Evolutionary conservation across 1,139 yeast genomes (phyloP).

Genomic region (Pneumocystis oryctolagi): DNA sequence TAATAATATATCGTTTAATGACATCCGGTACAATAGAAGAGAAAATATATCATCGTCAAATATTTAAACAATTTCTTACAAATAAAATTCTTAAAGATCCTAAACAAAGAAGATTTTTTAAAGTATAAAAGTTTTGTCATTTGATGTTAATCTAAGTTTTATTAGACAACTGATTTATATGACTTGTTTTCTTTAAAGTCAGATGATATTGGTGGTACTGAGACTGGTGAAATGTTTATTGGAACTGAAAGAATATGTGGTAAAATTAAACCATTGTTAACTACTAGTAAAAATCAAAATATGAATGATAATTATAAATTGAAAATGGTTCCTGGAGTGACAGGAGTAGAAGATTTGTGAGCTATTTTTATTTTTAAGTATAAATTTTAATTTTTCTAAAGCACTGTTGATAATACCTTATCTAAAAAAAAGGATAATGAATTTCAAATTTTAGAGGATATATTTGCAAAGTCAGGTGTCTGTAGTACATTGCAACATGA

Average conservation of each 20-base stretch:
- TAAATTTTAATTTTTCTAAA: slow-evolving; percentile 5
- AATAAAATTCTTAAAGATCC: slow-evolving; percentile 93
- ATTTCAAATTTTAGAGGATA: slow-evolving; percentile 54
- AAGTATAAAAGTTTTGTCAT: slow-evolving; percentile 20
- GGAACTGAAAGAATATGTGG: slow-evolving; percentile 33
- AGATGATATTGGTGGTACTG: slow-evolving; percentile 46
- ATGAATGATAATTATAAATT: slow-evolving; percentile 18
- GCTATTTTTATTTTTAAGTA: slow-evolving; percentile 24
- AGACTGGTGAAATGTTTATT: slow-evolving; percentile 47
- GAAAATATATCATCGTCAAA: slow-evolving; percentile 89
- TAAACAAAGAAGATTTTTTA: slow-evolving; percentile 81
- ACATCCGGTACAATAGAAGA: slow-evolving; percentile 94
- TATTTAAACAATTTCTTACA: slow-evolving; percentile 83
- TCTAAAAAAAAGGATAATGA: slow-evolving; percentile 35
- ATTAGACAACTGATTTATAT: slow-evolving; percentile 59
- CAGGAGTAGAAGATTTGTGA: slow-evolving; percentile 29
- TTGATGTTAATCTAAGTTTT: neutral
- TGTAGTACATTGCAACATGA: slow-evolving; percentile 72
- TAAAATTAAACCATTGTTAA: slow-evolving; percentile 17
- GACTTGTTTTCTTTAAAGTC: slow-evolving; percentile 79
- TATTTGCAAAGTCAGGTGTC: slow-evolving; percentile 58
- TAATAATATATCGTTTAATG: slow-evolving; percentile 81
- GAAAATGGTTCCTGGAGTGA: slow-evolving; percentile 27
- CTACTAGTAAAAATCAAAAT: slow-evolving; percentile 15
- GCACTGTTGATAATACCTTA: neutral